Conservation (phyloP, 148 eudicot genomes). For the Beta vulgaris region DNA sequence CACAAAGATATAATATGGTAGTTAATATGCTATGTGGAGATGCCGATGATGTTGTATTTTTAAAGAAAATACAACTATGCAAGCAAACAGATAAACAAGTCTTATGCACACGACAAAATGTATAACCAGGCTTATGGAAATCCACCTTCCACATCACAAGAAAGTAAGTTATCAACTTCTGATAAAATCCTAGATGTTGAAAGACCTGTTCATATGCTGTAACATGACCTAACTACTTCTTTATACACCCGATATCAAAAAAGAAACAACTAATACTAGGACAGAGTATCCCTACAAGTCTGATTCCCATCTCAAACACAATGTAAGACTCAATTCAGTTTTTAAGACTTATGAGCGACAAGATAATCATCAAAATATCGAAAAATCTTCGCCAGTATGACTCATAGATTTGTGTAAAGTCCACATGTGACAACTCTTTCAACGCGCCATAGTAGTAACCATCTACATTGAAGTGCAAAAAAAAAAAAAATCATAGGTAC, state of each 20-base stretch:
- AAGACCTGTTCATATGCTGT: not conserved
- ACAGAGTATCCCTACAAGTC: not conserved
- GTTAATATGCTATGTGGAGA: not conserved
- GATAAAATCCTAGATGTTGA: not conserved
- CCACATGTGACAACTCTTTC: not conserved
- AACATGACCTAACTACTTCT: constrained; percentile 3
- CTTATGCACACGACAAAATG: not conserved
- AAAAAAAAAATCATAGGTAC: not conserved
- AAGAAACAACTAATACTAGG: not conserved
- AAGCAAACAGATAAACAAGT: not conserved
- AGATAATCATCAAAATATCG: not conserved
- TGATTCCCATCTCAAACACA: not conserved
- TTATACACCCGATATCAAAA: not conserved
- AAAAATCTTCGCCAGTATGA: not conserved
- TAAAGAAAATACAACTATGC: not conserved
- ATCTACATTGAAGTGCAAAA: not conserved
- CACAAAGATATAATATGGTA: not conserved
- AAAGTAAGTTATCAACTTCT: not conserved
- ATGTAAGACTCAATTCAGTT: constrained; percentile 1
- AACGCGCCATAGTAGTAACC: not conserved
- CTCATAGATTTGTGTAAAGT: not conserved
- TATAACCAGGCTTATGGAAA: not conserved
- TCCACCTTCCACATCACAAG: not conserved
- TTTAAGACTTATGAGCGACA: not conserved
- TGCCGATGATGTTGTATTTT: not conserved